Conservation (phyloP, 2,329 filamentous ascomycete species). For the Cordyceps cicadae region DNA sequence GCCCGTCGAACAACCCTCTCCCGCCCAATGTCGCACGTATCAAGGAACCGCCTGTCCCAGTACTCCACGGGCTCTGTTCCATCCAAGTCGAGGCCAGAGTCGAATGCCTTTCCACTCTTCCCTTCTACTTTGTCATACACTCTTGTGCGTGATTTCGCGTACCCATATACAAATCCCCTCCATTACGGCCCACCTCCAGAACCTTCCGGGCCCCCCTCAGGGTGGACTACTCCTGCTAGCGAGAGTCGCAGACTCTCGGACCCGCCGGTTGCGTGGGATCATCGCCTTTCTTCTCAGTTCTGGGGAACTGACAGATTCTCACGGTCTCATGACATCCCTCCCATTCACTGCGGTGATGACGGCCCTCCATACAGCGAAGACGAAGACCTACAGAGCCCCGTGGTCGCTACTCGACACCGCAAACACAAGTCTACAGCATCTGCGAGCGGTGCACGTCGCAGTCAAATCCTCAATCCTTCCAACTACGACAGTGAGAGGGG, state of each 20-base stretch:
- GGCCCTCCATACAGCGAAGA: slow-evolving; percentile 93
- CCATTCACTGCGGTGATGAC: slow-evolving; percentile 77
- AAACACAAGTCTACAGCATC: slow-evolving; percentile 69
- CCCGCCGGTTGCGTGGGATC: slow-evolving; percentile 67
- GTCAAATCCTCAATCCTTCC: slow-evolving; percentile 37
- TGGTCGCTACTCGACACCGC: slow-evolving; percentile 75
- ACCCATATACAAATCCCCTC: slow-evolving; percentile 70
- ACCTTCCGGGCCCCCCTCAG: slow-evolving; percentile 60
- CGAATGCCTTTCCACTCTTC: slow-evolving; percentile 74
- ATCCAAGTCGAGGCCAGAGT: slow-evolving; percentile 67
- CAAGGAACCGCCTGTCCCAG: slow-evolving; percentile 74
- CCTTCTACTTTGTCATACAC: slow-evolving; percentile 81
- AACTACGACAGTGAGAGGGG: slow-evolving; percentile 54
- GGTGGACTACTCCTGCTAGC: slow-evolving; percentile 75
- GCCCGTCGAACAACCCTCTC: slow-evolving; percentile 52
- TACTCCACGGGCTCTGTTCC: slow-evolving; percentile 66
- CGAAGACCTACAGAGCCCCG: slow-evolving; percentile 86
- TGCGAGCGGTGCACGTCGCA: slow-evolving; percentile 35
- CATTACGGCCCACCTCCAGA: slow-evolving; percentile 90
- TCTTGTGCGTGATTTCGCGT: slow-evolving; percentile 94
- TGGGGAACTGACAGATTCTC: slow-evolving; percentile 47
- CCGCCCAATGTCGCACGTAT: slow-evolving; percentile 65
- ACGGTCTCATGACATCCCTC: slow-evolving; percentile 64
- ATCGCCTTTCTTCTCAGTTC: slow-evolving; percentile 51
- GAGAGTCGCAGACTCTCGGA: slow-evolving; percentile 78